These are phyloP conservation scores for Tetragonia tetragonoides DNA, from an alignment of 148 eudicot genomes.

Conservation along the genomic window DNA sequence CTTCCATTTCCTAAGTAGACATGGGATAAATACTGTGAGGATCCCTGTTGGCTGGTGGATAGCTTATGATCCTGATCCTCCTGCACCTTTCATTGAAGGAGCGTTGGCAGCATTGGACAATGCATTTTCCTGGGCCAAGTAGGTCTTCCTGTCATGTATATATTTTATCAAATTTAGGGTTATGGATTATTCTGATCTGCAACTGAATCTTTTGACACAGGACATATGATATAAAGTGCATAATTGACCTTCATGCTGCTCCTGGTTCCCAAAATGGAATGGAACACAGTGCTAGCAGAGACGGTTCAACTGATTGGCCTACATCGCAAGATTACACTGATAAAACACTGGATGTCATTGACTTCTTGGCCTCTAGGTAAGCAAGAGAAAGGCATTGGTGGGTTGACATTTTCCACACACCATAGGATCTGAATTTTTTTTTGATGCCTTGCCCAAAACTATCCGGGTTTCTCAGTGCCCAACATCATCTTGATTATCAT, in stretches of 20 bases:
- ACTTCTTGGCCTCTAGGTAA: slow-evolving; percentile 74
- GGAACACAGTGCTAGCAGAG: slow-evolving; percentile 87
- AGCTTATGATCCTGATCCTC: slow-evolving; percentile 76
- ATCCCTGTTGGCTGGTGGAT: slow-evolving; percentile 99
- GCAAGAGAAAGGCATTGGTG: background rate
- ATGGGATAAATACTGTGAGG: slow-evolving; percentile 80
- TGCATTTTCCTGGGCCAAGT: slow-evolving; percentile 92
- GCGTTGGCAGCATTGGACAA: slow-evolving; percentile 64
- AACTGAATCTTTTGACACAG: slow-evolving; percentile 34
- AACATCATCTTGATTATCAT: background rate
- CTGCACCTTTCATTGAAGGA: slow-evolving; percentile 79
- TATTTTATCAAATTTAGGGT: background rate
- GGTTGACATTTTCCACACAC: background rate
- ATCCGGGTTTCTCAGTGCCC: background rate
- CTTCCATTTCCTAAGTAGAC: slow-evolving; percentile 49
- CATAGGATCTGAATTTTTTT: background rate
- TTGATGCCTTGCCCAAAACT: background rate
- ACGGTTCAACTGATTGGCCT: slow-evolving; percentile 73
- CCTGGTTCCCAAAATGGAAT: slow-evolving; percentile 87
- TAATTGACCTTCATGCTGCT: slow-evolving; percentile 83
- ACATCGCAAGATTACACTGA: slow-evolving; percentile 52
- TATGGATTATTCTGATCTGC: slow-evolving; percentile 11
- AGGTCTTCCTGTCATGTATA: slow-evolving; percentile 24
- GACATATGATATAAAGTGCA: slow-evolving; percentile 67
- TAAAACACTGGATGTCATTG: slow-evolving; percentile 56